These are phyloP conservation scores for Annulohypoxylon moriforme DNA, from an alignment of 495 filamentous ascomycete species.

Conservation along the genomic window DNA sequence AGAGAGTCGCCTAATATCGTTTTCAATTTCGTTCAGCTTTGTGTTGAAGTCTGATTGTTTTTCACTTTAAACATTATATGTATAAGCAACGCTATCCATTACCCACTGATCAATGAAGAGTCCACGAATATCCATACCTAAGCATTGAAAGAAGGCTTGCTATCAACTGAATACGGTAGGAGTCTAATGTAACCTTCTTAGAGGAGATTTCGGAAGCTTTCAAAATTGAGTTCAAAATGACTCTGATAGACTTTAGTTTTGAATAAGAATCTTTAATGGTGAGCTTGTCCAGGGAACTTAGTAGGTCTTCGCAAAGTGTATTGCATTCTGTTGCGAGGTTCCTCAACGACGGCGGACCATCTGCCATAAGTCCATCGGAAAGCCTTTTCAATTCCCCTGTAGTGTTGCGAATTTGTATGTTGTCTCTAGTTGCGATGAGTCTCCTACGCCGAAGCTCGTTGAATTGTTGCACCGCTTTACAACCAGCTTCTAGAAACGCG, in stretches of 20 bases:
- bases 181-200: not conserved
- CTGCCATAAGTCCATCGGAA: not conserved
- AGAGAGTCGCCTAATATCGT: not conserved
- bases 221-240: not conserved
- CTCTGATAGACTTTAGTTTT: not conserved
- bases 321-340: not conserved
- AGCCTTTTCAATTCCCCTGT: not conserved
- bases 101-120: no score
- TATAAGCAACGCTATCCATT: not conserved
- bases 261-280: not conserved
- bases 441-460: not conserved
- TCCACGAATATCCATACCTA: not conserved
- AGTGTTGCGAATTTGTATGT: not conserved
- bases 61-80: not conserved
- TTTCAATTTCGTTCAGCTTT: not conserved
- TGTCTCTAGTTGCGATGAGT: not conserved
- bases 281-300: not conserved
- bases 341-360: not conserved
- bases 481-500: not conserved
- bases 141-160: not conserved
- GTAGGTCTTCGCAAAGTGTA: not conserved
- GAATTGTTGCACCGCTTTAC: not conserved
- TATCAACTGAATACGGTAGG: not conserved
- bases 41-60: not conserved
- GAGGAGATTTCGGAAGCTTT: not conserved